Evolutionary conservation across 306 rosid genomes (phyloP).

Genomic region (Prunus mongolica): DNA sequence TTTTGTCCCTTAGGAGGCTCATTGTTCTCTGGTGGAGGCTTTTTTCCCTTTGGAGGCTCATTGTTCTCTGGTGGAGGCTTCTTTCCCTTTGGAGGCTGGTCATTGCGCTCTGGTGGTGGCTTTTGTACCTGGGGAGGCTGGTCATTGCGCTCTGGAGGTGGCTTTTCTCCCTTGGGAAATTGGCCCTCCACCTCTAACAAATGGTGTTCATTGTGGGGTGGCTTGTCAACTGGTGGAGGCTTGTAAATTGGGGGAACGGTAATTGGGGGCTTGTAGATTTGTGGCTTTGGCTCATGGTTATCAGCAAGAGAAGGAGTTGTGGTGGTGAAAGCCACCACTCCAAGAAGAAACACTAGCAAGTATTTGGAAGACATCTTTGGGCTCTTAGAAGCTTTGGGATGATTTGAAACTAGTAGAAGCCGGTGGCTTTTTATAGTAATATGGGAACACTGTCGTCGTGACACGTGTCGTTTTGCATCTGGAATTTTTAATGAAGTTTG

Average conservation of each 20-base stretch:
- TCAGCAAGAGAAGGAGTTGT: constrained; percentile 20
- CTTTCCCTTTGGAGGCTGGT: neutral
- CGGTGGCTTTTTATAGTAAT: constrained; percentile 22
- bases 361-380: constrained; percentile 18
- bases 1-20: neutral
- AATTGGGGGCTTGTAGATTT: neutral
- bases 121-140: neutral
- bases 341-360: constrained; percentile 21
- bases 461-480: constrained; percentile 2
- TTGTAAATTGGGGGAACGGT: no score
- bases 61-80: neutral
- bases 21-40: neutral
- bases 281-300: neutral
- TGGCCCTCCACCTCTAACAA: neutral
- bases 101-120: neutral
- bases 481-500: neutral
- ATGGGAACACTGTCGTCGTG: neutral
- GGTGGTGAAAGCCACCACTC: constrained; percentile 28
- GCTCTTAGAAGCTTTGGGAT: neutral
- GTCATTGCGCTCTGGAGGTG: neutral
- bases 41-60: neutral
- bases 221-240: no score
- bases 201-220: neutral
- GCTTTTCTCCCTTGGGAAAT: constrained; percentile 2
- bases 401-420: neutral